Base-by-base conservation (phyloP, 306 rosid genomes). In the Casuarina equisetifolia region DNA sequence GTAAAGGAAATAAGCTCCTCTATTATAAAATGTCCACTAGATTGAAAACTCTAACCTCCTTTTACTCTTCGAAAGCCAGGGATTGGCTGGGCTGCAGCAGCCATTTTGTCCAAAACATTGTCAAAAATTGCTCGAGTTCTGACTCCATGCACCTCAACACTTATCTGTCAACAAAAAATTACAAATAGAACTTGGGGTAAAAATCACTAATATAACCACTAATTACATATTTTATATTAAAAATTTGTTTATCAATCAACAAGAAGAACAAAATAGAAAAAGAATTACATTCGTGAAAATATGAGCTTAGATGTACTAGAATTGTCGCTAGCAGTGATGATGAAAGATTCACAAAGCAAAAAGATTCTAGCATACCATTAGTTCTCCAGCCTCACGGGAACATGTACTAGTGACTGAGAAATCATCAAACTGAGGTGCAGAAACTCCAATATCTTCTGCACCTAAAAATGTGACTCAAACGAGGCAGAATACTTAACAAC, bases 41-140 rank as follows among this genome's bases (percentile, higher is more conserved):
- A 57, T n/a, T 59, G 57, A 5, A 78, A 74, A 63, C 52, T 40
- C 76, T 74, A 70, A 94, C 98, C 98, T 89, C 97, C 98, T 89
- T 89, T 94, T 53, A 86, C 93, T 86, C 98, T 92, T 76, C 98
- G 84, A 79, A 94, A 92, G 43, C 98, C 96, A 2, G 95, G 97
- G 76, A 94, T 94, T 25, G 98, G 98, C 81, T 94, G 97, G 39
- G 97, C 97, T 62, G 87, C 94, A 62, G 88, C 88, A 69, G 92
- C 96, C 96, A 94, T 92, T 86, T 86, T 81, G 58, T 76, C 79
- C 82, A 92, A 90, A 78, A 92, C 89, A 19, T 84, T 74, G 77
- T 94, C 87, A 48, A 92, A 94, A 76, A 88, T 83, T 72, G 59
- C 84, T 77, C 82, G 89, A 50, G 94, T 92, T 85, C 78, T 88